A percentile compares a stretch with the other conserved stretches of the same genome.
These are phyloP conservation scores for Murraya koenigii DNA, from an alignment of 345 rosid genomes.

Conservation along the genomic window DNA sequence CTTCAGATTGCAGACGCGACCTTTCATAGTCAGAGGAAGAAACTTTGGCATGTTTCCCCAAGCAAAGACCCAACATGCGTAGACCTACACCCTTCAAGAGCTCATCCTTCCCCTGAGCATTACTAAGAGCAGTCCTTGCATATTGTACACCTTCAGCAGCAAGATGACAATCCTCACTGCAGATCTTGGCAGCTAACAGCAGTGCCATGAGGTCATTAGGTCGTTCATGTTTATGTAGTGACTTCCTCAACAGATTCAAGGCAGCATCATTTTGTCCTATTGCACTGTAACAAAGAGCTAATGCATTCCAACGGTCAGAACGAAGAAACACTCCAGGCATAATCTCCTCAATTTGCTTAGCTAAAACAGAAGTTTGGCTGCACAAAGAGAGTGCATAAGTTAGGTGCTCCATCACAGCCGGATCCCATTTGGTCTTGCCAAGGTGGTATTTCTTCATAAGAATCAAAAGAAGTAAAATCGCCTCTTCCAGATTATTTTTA, in stretches of 20 bases:
- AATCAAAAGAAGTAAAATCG: constrained; percentile 84
- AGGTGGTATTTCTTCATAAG: constrained; percentile 60
- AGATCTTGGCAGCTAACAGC: constrained; percentile 81
- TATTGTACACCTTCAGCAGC: constrained; percentile 83
- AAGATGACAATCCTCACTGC: constrained; percentile 62
- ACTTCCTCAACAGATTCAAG: constrained; percentile 76
- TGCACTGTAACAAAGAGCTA: constrained; percentile 76
- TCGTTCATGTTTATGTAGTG: constrained; percentile 69
- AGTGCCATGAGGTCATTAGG: constrained; percentile 73
- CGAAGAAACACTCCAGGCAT: constrained; percentile 79
- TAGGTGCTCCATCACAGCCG: constrained; percentile 81
- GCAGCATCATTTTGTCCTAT: constrained; percentile 59
- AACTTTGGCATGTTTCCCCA: constrained; percentile 74
- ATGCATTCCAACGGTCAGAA: constrained; percentile 78
- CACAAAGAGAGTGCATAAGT: constrained; percentile 73
- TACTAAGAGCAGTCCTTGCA: constrained; percentile 61
- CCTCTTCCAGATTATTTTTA: constrained; percentile 87
- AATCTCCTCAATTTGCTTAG: constrained; percentile 77
- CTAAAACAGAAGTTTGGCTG: constrained; percentile 67
- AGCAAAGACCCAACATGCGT: constrained; percentile 77
- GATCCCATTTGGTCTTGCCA: constrained; percentile 73
- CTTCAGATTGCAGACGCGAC: constrained; percentile 74
- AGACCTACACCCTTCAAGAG: constrained; percentile 77
- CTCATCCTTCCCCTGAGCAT: constrained; percentile 58
- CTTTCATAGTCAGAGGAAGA: constrained; percentile 82